Evolutionary conservation across 805 yeast genomes (phyloP), one percentile per base, ranked within the genome.

Genomic region (Lachancea thermotolerans): DNA sequence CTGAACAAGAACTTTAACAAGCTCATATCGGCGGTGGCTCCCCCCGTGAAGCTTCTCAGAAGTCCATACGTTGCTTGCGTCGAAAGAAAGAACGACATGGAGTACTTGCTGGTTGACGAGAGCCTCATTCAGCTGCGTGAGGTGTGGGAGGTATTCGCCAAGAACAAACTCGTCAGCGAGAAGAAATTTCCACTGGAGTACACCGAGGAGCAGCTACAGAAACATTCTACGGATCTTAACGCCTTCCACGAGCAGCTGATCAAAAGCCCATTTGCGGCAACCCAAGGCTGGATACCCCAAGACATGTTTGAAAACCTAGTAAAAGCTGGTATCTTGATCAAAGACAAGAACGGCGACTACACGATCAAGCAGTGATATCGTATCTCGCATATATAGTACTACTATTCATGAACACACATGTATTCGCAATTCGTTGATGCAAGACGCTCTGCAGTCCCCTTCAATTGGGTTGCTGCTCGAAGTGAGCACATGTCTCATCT

Each of bases 201-300:
- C 60, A 65, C 78, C 33, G 81, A 79, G 35, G 77, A 71, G 37
- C 82, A 78, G 51, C 65, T 85, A 37, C 78, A 79, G 47, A 62
- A 69, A 42, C 84, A 81, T 58, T 78, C 77, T 42, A 57, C 69
- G 17, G 76, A 74, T 21, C 71, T 87, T 54, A 80, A 77, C 47
- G 75, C 72, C 28, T 85, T 86, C 69, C 91, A 87, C 65, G 68
- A 76, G 51, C 79, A 78, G 53, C 66, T 85, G 39, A 74, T 82
- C 32, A 71, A 81, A 5, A 74, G 80, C 41, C 96, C 97, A 35
- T 90, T 88, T 65, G 82, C 86, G 28, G 91, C 91, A 39, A 85
- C 96, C 18, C 84, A 85, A 44, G 96, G 96, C 4, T 91, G 97
- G 96, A 77, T 93, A 46, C 96, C 98, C 14, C 96, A 88, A 60